Conservation (phyloP, 805 yeast genomes). For the Candida oleophila region DNA sequence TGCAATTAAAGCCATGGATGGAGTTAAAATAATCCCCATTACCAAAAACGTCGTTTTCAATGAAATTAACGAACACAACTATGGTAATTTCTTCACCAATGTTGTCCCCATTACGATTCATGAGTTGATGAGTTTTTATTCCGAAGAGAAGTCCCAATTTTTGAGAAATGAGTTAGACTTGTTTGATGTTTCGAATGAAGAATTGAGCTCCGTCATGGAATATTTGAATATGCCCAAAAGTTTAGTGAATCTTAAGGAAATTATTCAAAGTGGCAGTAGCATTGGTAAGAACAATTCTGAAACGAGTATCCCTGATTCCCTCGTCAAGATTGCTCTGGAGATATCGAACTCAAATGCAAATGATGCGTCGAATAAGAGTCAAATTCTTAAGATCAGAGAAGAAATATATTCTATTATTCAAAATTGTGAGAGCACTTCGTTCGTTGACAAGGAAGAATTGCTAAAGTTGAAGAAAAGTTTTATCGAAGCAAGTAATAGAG, state of each 20-base stretch:
- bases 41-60: slow-evolving; percentile 44
- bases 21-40: slow-evolving; percentile 60
- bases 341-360: slow-evolving; percentile 25
- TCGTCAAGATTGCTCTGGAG: slow-evolving; percentile 15
- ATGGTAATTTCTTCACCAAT: slow-evolving; percentile 63
- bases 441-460: slow-evolving; percentile 49
- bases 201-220: slow-evolving; percentile 75
- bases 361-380: slow-evolving; percentile 33
- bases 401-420: slow-evolving; percentile 35
- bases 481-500: slow-evolving; percentile 60
- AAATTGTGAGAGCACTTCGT: slow-evolving; percentile 29
- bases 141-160: slow-evolving; percentile 83
- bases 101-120: slow-evolving; percentile 86
- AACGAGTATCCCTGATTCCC: slow-evolving; percentile 5
- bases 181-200: slow-evolving; percentile 76
- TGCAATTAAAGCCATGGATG: slow-evolving; percentile 66
- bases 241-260: slow-evolving; percentile 51
- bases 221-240: slow-evolving; percentile 74
- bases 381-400: slow-evolving; percentile 30
- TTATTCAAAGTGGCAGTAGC: slow-evolving; percentile 17
- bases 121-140: slow-evolving; percentile 81
- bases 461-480: slow-evolving; percentile 58
- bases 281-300: slow-evolving; percentile 10
- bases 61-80: slow-evolving; percentile 36
- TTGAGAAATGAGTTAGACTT: slow-evolving; percentile 73